Evolutionary conservation across 345 rosid species (phyloP).

Genomic region (Lenwebbia sp.): DNA sequence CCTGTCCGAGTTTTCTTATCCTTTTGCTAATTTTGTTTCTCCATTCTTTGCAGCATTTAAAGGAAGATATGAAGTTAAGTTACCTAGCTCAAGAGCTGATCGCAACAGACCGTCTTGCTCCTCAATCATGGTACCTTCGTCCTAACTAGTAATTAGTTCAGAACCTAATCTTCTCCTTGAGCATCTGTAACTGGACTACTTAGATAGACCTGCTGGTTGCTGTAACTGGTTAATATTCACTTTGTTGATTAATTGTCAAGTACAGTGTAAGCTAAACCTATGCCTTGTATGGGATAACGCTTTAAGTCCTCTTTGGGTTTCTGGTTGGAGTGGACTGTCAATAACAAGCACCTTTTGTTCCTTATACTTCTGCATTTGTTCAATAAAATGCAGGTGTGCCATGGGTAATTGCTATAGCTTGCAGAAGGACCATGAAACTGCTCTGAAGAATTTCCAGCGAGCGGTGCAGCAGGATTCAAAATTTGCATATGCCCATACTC

Average conservation of each 20-base stretch:
- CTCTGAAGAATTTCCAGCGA: constrained; percentile 85
- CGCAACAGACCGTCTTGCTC: constrained; percentile 90
- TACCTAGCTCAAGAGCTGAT: constrained; percentile 89
- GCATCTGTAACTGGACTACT: not conserved
- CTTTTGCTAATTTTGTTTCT: not conserved
- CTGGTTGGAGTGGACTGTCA: not conserved
- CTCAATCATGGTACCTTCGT: constrained; percentile 76
- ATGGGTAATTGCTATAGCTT: constrained; percentile 96
- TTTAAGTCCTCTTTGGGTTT: not conserved
- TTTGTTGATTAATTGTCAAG: not conserved
- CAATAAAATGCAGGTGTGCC: constrained; percentile 67
- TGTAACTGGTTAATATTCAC: not conserved
- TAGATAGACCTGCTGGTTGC: not conserved
- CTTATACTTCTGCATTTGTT: not conserved
- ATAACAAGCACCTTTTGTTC: not conserved
- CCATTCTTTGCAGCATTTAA: constrained; percentile 64
- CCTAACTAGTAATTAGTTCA: not conserved
- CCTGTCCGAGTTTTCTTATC: not conserved
- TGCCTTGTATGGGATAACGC: not conserved
- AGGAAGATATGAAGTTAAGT: constrained; percentile 97
- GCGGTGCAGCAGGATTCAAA: constrained; percentile 80
- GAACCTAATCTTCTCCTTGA: not conserved
- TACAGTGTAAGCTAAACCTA: not conserved
- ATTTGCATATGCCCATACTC: constrained; percentile 92
- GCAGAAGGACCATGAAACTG: constrained; percentile 98